A percentile compares a stretch with the other conserved stretches of the same genome.
Evolutionary conservation across 108 stramenopile genomes (phyloP).

Genomic region (Fragilaria crotonensis): DNA sequence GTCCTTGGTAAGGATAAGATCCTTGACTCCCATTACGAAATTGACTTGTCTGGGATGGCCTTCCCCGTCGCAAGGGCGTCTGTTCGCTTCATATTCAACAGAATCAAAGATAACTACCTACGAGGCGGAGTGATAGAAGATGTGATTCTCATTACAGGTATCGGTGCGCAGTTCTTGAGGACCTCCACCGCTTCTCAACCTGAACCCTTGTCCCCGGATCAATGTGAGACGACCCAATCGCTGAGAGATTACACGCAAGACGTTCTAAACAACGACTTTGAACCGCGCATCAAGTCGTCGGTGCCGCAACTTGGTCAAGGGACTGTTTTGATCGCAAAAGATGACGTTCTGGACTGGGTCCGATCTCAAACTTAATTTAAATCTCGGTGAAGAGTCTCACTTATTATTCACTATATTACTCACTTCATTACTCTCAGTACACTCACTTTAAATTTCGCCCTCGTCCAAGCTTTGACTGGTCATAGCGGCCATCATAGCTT

Average conservation of each 20-base stretch:
- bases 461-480: conserved; percentile 15
- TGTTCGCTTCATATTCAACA: conserved; percentile 45
- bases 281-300: conserved; percentile 31
- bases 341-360: conserved; percentile 5
- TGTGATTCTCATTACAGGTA: conserved; percentile 68
- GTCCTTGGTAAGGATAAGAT: conserved; percentile 34
- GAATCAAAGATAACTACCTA: conserved; percentile 8
- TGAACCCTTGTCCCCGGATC: conserved; percentile 2
- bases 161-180: conserved; percentile 14
- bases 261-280: conserved; percentile 37
- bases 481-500: conserved; percentile 61
- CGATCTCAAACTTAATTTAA: conserved; percentile 1
- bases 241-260: conserved; percentile 44
- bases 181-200: too few relatives aligned
- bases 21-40: conserved; percentile 56
- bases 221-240: conserved; percentile 9
- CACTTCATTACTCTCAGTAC: background rate
- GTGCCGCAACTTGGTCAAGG: conserved; percentile 43
- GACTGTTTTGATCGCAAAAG: conserved; percentile 15
- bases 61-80: conserved; percentile 72
- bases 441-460: conserved; percentile 13
- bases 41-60: conserved; percentile 62
- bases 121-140: conserved; percentile 22
- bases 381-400: too few relatives aligned
- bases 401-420: background rate